Evolutionary conservation across 78 protist species (phyloP), one percentile per base, ranked within the genome.

Genomic region (Acrasis kona): DNA sequence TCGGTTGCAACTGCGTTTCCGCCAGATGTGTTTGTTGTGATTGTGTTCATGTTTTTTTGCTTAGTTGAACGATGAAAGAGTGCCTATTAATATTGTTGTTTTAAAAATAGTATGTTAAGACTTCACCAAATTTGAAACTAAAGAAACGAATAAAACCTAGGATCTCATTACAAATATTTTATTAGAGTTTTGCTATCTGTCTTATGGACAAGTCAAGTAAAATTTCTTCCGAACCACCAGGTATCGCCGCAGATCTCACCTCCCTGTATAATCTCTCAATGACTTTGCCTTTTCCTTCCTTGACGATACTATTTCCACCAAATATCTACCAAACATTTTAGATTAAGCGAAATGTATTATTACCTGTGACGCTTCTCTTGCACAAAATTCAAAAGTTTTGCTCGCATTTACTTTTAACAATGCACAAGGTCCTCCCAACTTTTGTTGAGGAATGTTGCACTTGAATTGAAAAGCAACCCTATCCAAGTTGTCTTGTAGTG

Each of bases 321-420:
- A 81, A 76, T 6, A 81, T 81, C 73, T 81, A 80, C 6, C 72
- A 19, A 50, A 19, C 61, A n/a, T 19, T n/a, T n/a, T n/a, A 50
- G 19, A 50, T 50, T 50, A 50, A 50, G 19, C 19, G 19, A n/a
- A n/a, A n/a, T 50, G 19, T 50, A n/a, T 50, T 50, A 19, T n/a
- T 50, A 50, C 19, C 19, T 50, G 19, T 50, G 19, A 10, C 27
- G 83, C 84, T 7, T 81, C 84, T 2, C 82, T 10, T 4, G 89
- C 89, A 69, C 89, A 85, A 37, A 34, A 66, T 72, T 85, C 89
- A 29, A 85, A 58, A 12, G 74, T 67, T 29, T 61, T 9, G 9
- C 80, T 68, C 66, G 76, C 57, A 27, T 81, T 78, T 28, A 68
- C 85, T 79, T 85, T 85, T 36, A 73, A 61, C 39, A 85, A 82